phyloP scores from a whole-genome alignment of 2,329 filamentous ascomycete genomes.

The Clarireedia sp. region DNA sequence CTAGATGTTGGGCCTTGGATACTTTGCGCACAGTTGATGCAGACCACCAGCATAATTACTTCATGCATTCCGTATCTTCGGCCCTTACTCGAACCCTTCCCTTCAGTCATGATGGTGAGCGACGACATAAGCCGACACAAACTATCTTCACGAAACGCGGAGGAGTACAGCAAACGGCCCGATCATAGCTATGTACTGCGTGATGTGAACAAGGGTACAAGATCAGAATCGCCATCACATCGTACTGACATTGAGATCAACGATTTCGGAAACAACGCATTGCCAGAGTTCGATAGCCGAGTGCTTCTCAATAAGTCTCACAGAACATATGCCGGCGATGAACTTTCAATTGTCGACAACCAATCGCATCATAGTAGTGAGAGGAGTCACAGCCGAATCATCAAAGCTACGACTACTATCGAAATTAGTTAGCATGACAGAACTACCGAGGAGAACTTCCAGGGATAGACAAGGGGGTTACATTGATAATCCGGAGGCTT shows the following conservation, averaged over 20 bases:
- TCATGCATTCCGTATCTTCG: conserved; percentile 1
- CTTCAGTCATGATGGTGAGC: not conserved
- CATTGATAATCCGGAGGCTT: not conserved
- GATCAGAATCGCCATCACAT: too few species aligned
- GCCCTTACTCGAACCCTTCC: not conserved
- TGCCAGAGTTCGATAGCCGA: not conserved
- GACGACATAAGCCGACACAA: not conserved
- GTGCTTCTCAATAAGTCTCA: not conserved
- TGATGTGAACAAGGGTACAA: not conserved
- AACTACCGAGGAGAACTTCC: not conserved
- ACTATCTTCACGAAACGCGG: not conserved
- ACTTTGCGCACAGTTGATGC: not conserved
- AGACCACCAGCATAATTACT: not conserved
- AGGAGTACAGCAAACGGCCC: not conserved
- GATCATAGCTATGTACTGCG: not conserved
- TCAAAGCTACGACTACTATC: not conserved
- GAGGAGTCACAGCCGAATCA: not conserved
- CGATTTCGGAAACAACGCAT: not conserved
- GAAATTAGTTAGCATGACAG: not conserved
- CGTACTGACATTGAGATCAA: not conserved
- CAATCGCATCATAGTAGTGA: not conserved
- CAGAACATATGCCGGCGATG: not conserved
- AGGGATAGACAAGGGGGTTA: not conserved
- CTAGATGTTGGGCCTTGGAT: not conserved
- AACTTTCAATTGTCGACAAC: not conserved